Percentiles rank a stretch among this genome's conserved stretches.
Conservation (phyloP, 1,284 basidiomycete species). For the Macrocystidia cucumis region DNA sequence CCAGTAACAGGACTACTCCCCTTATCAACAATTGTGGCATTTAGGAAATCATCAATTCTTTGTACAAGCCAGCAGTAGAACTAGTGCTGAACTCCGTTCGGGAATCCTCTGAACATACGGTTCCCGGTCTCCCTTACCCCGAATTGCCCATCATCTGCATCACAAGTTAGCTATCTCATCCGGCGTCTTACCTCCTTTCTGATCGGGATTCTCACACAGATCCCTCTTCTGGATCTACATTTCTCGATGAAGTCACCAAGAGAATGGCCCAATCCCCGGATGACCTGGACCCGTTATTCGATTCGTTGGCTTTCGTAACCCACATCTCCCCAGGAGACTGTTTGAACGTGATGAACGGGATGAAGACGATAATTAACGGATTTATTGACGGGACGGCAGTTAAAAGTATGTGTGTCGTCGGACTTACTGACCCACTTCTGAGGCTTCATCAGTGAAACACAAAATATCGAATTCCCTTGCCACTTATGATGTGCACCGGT, state of each 20-base stretch:
- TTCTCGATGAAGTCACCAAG: slow-evolving; percentile 37
- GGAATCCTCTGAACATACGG: slow-evolving; percentile 27
- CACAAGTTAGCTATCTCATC: slow-evolving; percentile 34
- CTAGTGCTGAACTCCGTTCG: slow-evolving; percentile 31
- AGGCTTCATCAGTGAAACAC: slow-evolving; percentile 23
- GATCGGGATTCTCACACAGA: slow-evolving; percentile 11
- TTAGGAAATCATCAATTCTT: slow-evolving; percentile 33
- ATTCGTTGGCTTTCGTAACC: slow-evolving; percentile 24
- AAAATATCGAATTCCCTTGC: slow-evolving; percentile 44
- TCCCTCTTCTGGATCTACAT: slow-evolving; percentile 27
- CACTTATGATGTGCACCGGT: slow-evolving; percentile 48
- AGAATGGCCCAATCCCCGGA: slow-evolving; percentile 25
- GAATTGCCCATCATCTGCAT: slow-evolving; percentile 52
- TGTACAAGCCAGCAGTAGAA: slow-evolving; percentile 36
- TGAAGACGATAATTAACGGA: slow-evolving; percentile 48
- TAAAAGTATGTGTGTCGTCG: slow-evolving; percentile 15
- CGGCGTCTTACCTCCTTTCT: background rate
- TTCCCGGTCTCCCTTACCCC: slow-evolving; percentile 39
- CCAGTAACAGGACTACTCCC: background rate
- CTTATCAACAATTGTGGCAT: slow-evolving; percentile 1
- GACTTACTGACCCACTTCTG: background rate
- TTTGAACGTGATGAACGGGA: slow-evolving; percentile 38
- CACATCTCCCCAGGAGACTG: slow-evolving; percentile 56
- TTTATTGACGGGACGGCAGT: slow-evolving; percentile 35
- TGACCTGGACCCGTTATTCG: slow-evolving; percentile 10